These are phyloP conservation scores for Glycine tomentella DNA, from an alignment of 306 rosid genomes.

Conservation along the genomic window DNA sequence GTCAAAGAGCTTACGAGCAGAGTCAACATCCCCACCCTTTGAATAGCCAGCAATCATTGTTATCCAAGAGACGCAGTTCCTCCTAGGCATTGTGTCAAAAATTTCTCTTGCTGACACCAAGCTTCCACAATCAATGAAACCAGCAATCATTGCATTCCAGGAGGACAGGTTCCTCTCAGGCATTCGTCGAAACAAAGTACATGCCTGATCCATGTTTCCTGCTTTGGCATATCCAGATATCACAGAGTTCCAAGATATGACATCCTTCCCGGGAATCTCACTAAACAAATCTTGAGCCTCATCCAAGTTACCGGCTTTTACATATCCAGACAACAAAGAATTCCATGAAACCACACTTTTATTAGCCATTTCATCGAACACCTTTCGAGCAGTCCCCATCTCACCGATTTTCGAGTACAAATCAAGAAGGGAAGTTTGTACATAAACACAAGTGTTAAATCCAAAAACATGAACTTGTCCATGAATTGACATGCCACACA, in stretches of 20 bases:
- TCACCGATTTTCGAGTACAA: conserved; percentile 69
- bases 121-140: conserved; percentile 59
- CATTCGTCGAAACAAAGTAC: conserved; percentile 62
- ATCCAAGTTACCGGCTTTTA: conserved; percentile 61
- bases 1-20: conserved; percentile 64
- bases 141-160: conserved; percentile 78
- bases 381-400: conserved; percentile 54
- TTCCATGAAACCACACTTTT: conserved; percentile 87
- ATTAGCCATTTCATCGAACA: conserved; percentile 70
- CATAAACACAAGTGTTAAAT: conserved; percentile 65
- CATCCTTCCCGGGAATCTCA: conserved; percentile 68
- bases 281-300: conserved; percentile 60
- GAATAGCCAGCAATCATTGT: conserved; percentile 78
- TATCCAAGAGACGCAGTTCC: conserved; percentile 67
- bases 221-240: conserved; percentile 64
- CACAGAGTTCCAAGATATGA: conserved; percentile 81
- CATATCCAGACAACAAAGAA: conserved; percentile 69
- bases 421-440: conserved; percentile 72
- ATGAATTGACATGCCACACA: conserved; percentile 63
- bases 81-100: conserved; percentile 65
- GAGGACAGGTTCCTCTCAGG: conserved; percentile 69
- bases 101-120: conserved; percentile 56
- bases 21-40: conserved; percentile 63
- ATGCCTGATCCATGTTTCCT: conserved; percentile 65
- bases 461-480: conserved; percentile 71